Evolutionary conservation across 805 yeast genomes (phyloP).

Genomic region (Schwanniomyces sp.): DNA sequence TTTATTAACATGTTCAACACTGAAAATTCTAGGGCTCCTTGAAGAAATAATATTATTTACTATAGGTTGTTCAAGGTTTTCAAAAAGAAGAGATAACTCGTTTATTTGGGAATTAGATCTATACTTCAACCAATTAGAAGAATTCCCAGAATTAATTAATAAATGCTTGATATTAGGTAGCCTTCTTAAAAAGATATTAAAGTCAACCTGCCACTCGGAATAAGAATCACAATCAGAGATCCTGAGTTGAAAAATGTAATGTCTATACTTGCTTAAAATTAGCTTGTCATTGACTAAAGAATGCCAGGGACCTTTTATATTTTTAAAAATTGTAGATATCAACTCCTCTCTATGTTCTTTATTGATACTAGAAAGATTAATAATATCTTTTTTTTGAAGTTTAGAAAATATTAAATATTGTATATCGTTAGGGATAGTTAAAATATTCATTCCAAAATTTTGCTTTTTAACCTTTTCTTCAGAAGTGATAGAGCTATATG

Average conservation of each 20-base stretch:
- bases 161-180: slow-evolving; percentile 24
- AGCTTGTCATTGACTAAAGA: slow-evolving; percentile 2
- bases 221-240: slow-evolving; percentile 29
- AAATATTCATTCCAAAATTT: not conserved
- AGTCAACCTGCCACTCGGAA: slow-evolving; percentile 38
- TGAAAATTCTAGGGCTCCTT: slow-evolving; percentile 33
- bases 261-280: not conserved
- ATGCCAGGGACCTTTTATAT: slow-evolving; percentile 5
- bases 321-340: slow-evolving; percentile 1
- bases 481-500: not conserved
- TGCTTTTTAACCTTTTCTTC: not conserved
- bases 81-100: slow-evolving; percentile 26
- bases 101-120: slow-evolving; percentile 18
- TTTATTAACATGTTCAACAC: slow-evolving; percentile 41
- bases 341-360: slow-evolving; percentile 1
- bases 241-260: slow-evolving; percentile 17
- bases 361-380: slow-evolving; percentile 1
- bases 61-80: slow-evolving; percentile 12
- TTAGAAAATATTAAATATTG: slow-evolving; percentile 4
- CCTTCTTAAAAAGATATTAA: slow-evolving; percentile 14
- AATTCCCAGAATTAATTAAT: slow-evolving; percentile 30
- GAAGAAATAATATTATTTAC: not conserved
- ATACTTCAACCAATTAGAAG: slow-evolving; percentile 44
- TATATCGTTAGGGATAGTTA: slow-evolving; percentile 4
- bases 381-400: slow-evolving; percentile 1